Evolutionary conservation across 345 rosid species (phyloP), one percentile per base, ranked within the genome.

Genomic region (Hevea brasiliensis): DNA sequence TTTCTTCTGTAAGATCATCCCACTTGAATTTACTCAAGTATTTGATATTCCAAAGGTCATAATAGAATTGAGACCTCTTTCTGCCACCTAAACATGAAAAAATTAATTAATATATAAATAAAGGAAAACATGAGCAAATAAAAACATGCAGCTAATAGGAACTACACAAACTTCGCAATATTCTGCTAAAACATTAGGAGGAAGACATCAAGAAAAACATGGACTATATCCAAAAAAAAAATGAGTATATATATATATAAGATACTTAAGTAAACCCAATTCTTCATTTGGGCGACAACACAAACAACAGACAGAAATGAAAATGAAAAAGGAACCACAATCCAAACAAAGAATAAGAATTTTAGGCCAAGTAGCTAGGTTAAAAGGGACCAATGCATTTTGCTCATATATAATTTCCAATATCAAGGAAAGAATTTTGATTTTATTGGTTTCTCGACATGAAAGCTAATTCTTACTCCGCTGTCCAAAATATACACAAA

Each of bases 1-100:
- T 92, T 77, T 94, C 97, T 70, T 84, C 92, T 2, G 93, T 89
- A 68, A 92, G 97, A 86, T 92, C 92, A 37, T 94, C 98, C 98
- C 98, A 94, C 75, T 89, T 90, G 85, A 94, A 94, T 84, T 92
- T 92, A 72, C 90, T 92, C 72, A 95, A 83, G 85, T 95, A 95
- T 76, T 88, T 95, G 77, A 90, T 92, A 86, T 92, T 95, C 99
- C 99, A 92, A 64, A 88, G 82, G 79, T 95, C 98, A 74, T 88
- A 92, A 74, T 85, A 90, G 67, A 87, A 83, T 1, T 88, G 66
- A 14, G 97, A 92, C 75, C 92, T 82, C 86, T 92, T 95, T 84
- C 75, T 95, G 63, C 99, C 99, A 70, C 99, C 99, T 91, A 68
- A 68, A 58, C 58, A 63, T 14, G 27, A 41, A 53, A 64, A 26